Percentiles rank a stretch among this genome's conserved stretches.
These are phyloP conservation scores for Flaveria brownii DNA, from an alignment of 129 eudicot genomes.

Conservation along the genomic window DNA sequence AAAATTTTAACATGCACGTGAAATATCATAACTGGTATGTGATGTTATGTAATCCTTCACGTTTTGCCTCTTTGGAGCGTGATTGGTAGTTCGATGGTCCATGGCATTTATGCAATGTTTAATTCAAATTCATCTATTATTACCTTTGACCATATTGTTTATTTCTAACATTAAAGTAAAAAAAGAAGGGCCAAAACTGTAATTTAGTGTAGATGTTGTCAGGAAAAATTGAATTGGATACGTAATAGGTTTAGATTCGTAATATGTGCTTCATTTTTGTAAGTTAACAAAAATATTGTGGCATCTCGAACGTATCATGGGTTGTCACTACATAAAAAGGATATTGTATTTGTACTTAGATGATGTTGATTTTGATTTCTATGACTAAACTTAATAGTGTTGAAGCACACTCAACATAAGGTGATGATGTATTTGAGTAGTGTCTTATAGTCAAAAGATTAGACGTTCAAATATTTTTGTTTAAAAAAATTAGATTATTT, in stretches of 20 bases:
- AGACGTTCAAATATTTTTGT: no score
- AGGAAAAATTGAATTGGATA: not conserved
- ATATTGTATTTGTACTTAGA: no score
- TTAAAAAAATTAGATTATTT: no score
- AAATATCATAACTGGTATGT: slow-evolving; percentile 22
- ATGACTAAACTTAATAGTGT: no score
- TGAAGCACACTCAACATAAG: no score
- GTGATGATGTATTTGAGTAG: no score
- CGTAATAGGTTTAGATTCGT: not conserved
- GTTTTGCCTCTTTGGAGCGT: slow-evolving; percentile 18
- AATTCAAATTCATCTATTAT: slow-evolving; percentile 24
- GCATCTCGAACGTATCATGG: no score
- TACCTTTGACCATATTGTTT: slow-evolving; percentile 30
- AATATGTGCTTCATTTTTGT: no score
- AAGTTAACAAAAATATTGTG: no score
- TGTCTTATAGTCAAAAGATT: no score
- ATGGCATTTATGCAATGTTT: slow-evolving; percentile 23
- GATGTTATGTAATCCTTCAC: slow-evolving; percentile 27
- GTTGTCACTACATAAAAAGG: no score
- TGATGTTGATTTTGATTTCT: no score
- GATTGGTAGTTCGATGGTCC: slow-evolving; percentile 29
- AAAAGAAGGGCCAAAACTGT: not conserved
- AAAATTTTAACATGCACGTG: slow-evolving; percentile 24
- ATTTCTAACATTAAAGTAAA: slow-evolving; percentile 16
- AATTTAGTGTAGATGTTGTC: not conserved